These are phyloP conservation scores for Ustilago crameri DNA, from an alignment of 1,284 basidiomycete species.

Conservation along the genomic window DNA sequence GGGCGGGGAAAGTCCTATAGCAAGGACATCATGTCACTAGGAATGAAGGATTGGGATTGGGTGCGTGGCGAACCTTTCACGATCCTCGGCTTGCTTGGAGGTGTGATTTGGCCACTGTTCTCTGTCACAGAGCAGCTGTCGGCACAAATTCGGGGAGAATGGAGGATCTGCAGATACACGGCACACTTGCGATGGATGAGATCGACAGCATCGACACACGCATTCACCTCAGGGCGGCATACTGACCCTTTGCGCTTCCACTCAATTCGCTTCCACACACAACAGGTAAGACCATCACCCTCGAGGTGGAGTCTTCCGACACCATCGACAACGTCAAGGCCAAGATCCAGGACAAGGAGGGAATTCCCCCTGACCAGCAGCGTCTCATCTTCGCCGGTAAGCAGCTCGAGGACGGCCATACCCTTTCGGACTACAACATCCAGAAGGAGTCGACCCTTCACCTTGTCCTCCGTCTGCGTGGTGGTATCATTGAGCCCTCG, in stretches of 20 bases:
- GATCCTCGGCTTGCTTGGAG: too few species aligned
- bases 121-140: too few species aligned
- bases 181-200: background rate
- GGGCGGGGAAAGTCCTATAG: too few species aligned
- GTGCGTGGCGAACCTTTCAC: background rate
- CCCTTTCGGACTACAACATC: conserved; percentile 75
- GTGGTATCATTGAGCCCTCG: conserved; percentile 68
- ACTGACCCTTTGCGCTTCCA: conserved; percentile 9
- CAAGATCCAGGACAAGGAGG: conserved; percentile 73
- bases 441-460: conserved; percentile 75
- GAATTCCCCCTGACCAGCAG: conserved; percentile 94
- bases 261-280: background rate
- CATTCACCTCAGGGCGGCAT: background rate
- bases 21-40: too few species aligned
- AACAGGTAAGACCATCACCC: conserved; percentile 69
- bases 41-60: too few species aligned
- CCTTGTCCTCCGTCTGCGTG: conserved; percentile 66
- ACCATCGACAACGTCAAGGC: conserved; percentile 69
- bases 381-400: conserved; percentile 98
- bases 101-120: too few species aligned
- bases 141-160: background rate
- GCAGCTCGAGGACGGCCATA: conserved; percentile 77
- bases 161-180: background rate
- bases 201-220: background rate
- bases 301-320: conserved; percentile 69